Base-by-base conservation (phyloP, 106 monocot genomes). In the Platanthera zijinensis region DNA sequence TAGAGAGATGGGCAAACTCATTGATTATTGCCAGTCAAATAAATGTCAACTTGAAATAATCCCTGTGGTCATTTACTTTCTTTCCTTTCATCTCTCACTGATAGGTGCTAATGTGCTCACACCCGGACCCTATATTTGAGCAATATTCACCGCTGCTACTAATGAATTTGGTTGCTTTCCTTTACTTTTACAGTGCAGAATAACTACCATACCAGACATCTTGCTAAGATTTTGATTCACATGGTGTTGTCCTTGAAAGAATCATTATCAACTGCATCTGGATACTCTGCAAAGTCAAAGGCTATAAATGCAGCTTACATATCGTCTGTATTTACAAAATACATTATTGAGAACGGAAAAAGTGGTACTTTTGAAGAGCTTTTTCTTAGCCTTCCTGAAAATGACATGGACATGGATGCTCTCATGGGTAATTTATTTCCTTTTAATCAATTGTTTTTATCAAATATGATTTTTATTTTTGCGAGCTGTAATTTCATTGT, bases 221-320 rank as follows among this genome's bases (percentile, higher is more conserved):
- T 97, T 74, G 88, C 88, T 69, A 97, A 97, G 80, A 87, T 97
- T 78, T 88, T 97, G 78, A 73, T 97, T 75, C 97, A 94, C 77
- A 72, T 97, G 77, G 97, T 80, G 11, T 89, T 84, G 86, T 94
- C 88, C 78, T 84, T 97, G 83, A 90, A 90, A 90, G 97, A 94
- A 52, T 83, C 72, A 3, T 76, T 81, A 39, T 59, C 83, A 77
- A 69, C 79, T 75, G 64, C 88, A 61, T 50, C 81, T 75, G 84
- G 75, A 70, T 88, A 89, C 66, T 77, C 84, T 71, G 53, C 61
- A 14, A 89, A 85, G 74, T 71, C 73, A 52, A 97, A 86, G 77
- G 89, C 97, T 77, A 70, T 86, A 25, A 97, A 97, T 87, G 97
- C 93, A 50, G 80, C 94, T 70, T 88, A 92, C 79, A 91, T 97